Conservation (phyloP, 2,329 filamentous ascomycete genomes). For the Cadophora luteo-olivacea region DNA sequence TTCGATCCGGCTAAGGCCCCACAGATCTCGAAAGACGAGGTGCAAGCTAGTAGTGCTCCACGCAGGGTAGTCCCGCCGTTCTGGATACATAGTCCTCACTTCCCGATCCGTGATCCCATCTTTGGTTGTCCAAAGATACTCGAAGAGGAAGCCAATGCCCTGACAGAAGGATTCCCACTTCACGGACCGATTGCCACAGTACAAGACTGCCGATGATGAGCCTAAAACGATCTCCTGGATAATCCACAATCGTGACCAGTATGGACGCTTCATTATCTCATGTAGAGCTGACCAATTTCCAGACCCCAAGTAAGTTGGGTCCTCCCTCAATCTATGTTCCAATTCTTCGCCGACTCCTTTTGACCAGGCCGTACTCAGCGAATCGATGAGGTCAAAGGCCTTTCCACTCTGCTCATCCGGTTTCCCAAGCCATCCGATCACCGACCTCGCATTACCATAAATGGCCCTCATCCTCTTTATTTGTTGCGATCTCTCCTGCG, state of each 20-base stretch:
- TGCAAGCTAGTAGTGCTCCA: constrained; percentile 27
- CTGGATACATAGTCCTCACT: neutral
- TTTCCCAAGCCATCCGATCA: constrained; percentile 30
- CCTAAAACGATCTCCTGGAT: constrained; percentile 35
- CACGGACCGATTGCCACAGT: constrained; percentile 20
- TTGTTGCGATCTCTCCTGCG: constrained; percentile 20
- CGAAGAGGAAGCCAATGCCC: constrained; percentile 20
- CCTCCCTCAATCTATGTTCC: constrained; percentile 11
- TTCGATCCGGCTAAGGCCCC: constrained; percentile 14
- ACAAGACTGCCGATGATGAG: constrained; percentile 14
- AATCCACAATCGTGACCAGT: constrained; percentile 35
- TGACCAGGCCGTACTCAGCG: neutral
- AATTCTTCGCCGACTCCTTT: constrained; percentile 6
- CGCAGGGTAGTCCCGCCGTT: neutral
- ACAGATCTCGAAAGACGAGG: constrained; percentile 27
- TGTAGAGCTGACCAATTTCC: constrained; percentile 25
- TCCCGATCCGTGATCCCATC: constrained; percentile 25
- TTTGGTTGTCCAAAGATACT: constrained; percentile 28
- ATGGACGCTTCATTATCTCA: constrained; percentile 25
- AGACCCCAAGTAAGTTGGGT: constrained; percentile 19
- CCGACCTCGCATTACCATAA: constrained; percentile 21
- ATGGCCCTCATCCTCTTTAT: constrained; percentile 28
- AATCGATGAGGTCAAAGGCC: constrained; percentile 28
- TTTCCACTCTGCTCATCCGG: constrained; percentile 20
- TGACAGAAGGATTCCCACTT: constrained; percentile 26